Base-by-base conservation (phyloP, 345 rosid species). In the Sonneratia caseolaris region DNA sequence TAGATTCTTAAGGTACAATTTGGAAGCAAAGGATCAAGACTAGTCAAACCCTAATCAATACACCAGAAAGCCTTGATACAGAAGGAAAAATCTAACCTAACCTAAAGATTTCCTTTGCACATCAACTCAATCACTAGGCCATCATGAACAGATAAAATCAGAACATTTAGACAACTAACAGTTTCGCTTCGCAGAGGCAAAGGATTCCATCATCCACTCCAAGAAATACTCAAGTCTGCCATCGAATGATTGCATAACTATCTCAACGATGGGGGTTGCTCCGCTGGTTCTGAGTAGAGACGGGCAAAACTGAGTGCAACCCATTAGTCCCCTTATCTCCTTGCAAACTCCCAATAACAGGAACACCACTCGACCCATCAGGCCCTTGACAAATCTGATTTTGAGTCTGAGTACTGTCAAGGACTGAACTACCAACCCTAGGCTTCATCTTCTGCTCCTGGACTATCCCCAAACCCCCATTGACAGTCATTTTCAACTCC, bases 371-470 rank as follows among this genome's bases (percentile, higher is more conserved):
- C 37, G 48, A 22, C 38, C 67, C 68, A 19, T 57, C 68, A 65
- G 18, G 62, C 15, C 36, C 61, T 64, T 27, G 75, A 59, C 40
- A 48, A 59, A 40, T 65, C 68, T 68, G 66, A 27, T 16, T 27
- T 12, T 62, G 66, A 27, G 7, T 27, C 38, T 62, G 37, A 27
- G 3, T 56, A 0, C 14, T 64, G 36, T 53, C 51, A 0, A 32
- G 38, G 4, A 75, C 65, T 22, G 21, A 69, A 35, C 53, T 21
- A 5, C 38, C 13, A 35, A 22, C 40, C 70, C 42, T 40, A 4
- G 42, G 64, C 70, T 53, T 70, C 36, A 70, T 64, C 56, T 75
- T 75, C 53, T 71, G 70, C 68, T 74, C 76, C 71, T 36, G 45
- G 35, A 61, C 61, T 7, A 27, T 68, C 13, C 72, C 59, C 32